Conservation (phyloP, 2,329 filamentous ascomycete species). For the Microcyclosporella mali region DNA sequence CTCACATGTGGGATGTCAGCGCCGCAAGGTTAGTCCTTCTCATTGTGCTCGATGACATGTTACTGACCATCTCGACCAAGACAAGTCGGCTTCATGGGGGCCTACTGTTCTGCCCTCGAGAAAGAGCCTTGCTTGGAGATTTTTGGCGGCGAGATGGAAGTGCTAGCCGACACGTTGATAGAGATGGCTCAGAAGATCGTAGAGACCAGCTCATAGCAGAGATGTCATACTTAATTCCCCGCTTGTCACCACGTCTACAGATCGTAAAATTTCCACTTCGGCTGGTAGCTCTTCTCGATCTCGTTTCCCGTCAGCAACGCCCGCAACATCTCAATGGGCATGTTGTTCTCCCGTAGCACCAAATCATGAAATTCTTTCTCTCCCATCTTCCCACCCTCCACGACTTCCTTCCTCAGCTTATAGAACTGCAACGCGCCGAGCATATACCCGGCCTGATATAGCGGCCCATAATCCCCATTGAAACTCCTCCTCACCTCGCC, state of each 20-base stretch:
- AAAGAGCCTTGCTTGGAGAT: conserved; percentile 46
- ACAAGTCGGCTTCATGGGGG: conserved; percentile 41
- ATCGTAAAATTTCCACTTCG: conserved; percentile 12
- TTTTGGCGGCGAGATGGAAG: conserved; percentile 47
- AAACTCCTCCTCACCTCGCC: conserved; percentile 55
- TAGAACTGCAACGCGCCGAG: conserved; percentile 54
- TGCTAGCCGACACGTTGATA: conserved; percentile 42
- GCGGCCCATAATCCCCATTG: conserved; percentile 50
- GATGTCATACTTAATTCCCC: no score
- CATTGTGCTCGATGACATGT: conserved; percentile 27
- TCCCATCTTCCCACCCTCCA: conserved; percentile 36
- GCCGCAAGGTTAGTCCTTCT: conserved; percentile 46
- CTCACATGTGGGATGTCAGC: conserved; percentile 55
- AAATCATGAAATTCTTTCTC: conserved; percentile 54
- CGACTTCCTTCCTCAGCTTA: conserved; percentile 45
- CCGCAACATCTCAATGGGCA: conserved; percentile 51
- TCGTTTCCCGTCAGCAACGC: conserved; percentile 42
- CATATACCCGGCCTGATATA: conserved; percentile 58
- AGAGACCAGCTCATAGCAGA: not conserved
- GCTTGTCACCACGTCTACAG: not conserved
- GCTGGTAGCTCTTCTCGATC: conserved; percentile 23
- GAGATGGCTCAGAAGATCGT: conserved; percentile 42
- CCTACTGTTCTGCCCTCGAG: conserved; percentile 50
- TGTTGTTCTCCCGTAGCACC: conserved; percentile 46
- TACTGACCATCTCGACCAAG: conserved; percentile 1